A percentile compares a stretch with the other conserved stretches of the same genome.
phyloP scores from a whole-genome alignment of 106 monocot genomes.

The Platanthera guangdongensis region DNA sequence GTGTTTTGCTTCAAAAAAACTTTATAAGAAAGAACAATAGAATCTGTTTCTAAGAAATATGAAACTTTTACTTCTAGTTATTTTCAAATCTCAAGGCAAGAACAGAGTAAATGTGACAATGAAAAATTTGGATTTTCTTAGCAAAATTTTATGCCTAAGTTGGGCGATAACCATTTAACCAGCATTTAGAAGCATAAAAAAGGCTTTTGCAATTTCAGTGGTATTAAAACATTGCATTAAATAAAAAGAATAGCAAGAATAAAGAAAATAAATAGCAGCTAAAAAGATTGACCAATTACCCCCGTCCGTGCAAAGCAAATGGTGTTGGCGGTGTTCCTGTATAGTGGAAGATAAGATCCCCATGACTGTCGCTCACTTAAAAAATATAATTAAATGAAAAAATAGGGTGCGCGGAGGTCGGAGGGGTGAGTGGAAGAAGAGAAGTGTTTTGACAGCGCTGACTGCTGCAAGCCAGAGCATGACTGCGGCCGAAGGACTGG shows the following conservation, averaged over 20 bases:
- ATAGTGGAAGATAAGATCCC: constrained; percentile 24
- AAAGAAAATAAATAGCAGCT: not conserved
- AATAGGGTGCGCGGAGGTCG: too few species aligned
- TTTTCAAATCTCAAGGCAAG: not conserved
- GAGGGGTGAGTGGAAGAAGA: too few species aligned
- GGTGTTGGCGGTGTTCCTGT: constrained; percentile 74
- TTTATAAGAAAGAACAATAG: too few species aligned
- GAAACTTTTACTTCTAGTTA: not conserved
- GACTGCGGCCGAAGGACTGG: too few species aligned
- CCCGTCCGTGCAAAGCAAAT: constrained; percentile 57
- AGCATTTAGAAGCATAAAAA: not conserved
- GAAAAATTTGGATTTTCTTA: not conserved
- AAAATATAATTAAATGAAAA: not conserved
- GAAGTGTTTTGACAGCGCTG: too few species aligned
- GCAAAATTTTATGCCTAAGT: not conserved
- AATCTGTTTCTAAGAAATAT: too few species aligned
- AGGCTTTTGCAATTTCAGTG: not conserved
- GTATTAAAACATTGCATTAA: not conserved
- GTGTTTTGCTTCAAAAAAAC: too few species aligned
- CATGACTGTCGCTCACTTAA: constrained; percentile 56
- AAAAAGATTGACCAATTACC: constrained; percentile 18
- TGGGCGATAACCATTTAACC: not conserved
- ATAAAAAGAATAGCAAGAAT: not conserved
- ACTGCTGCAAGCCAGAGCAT: too few species aligned
- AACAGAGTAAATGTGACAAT: not conserved